phyloP scores from a whole-genome alignment of 768 basidiomycete genomes.

The Melanogaster broomeanus region DNA sequence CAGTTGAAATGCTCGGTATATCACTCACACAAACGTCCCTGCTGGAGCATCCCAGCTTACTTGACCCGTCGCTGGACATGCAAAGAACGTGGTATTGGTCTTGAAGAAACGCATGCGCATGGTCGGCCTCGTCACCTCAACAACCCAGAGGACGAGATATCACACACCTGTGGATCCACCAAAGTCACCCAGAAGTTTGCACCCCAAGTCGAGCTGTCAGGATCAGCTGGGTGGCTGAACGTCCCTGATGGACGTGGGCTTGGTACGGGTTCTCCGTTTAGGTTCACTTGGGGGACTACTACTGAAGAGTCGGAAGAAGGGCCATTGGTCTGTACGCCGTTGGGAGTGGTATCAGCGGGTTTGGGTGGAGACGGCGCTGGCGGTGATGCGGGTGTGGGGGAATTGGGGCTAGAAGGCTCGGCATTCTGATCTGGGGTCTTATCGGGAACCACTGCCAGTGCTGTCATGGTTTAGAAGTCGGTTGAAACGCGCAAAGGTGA shows the following conservation, averaged over 20 bases:
- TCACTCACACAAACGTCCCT: constrained; percentile 81
- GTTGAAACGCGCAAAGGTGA: constrained; percentile 10
- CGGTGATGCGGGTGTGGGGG: neutral
- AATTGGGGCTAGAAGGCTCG: constrained; percentile 3
- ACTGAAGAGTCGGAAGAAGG: constrained; percentile 12
- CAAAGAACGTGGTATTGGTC: constrained; percentile 78
- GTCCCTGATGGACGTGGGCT: constrained; percentile 34
- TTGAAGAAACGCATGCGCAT: constrained; percentile 21
- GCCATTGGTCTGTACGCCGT: constrained; percentile 6
- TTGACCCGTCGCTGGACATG: constrained; percentile 89
- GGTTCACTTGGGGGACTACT: constrained; percentile 36
- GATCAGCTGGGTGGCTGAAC: constrained; percentile 18
- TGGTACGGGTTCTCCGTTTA: constrained; percentile 33
- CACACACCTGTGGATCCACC: constrained; percentile 82
- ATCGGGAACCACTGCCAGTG: constrained; percentile 26
- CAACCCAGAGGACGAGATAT: constrained; percentile 4
- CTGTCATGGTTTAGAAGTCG: constrained; percentile 17
- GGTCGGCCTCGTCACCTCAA: constrained; percentile 11
- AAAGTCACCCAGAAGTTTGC: constrained; percentile 95
- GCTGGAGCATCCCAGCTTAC: constrained; percentile 93
- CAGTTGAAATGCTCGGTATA: constrained; percentile 16
- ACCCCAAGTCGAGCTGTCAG: constrained; percentile 67
- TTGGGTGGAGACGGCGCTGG: constrained; percentile 9
- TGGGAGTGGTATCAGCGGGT: constrained; percentile 2
- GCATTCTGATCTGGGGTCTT: constrained; percentile 23